Percentiles rank a stretch among this genome's conserved stretches.
Evolutionary conservation across 2,329 filamentous ascomycete species (phyloP).

Genomic region (Penicillium digitatum): DNA sequence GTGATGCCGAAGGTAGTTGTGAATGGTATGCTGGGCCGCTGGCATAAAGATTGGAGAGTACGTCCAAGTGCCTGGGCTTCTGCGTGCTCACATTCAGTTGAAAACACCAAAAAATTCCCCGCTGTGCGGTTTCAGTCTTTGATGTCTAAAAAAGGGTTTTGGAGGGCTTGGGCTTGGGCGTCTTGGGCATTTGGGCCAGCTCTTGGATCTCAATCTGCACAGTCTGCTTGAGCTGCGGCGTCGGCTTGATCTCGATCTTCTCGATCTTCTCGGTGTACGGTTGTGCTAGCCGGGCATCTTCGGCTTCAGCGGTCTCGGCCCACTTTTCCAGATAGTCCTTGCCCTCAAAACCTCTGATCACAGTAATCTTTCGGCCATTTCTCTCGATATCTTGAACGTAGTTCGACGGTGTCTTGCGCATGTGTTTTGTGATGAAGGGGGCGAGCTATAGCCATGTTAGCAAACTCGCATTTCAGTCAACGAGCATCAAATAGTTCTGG

Average conservation of each 20-base stretch:
- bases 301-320: slow-evolving; percentile 35
- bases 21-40: neutral
- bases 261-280: neutral
- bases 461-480: neutral
- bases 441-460: slow-evolving; percentile 36
- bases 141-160: neutral
- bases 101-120: neutral
- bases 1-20: neutral
- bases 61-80: no score
- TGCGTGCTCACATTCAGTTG: neutral
- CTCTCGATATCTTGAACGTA: slow-evolving; percentile 31
- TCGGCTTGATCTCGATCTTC: neutral
- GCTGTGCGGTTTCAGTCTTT: neutral
- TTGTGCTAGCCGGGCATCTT: slow-evolving; percentile 20
- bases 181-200: neutral
- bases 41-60: neutral
- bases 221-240: neutral
- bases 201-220: neutral
- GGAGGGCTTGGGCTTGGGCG: neutral
- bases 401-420: slow-evolving; percentile 25
- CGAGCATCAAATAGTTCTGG: slow-evolving; percentile 10
- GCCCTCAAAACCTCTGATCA: slow-evolving; percentile 32
- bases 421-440: slow-evolving; percentile 45
- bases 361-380: slow-evolving; percentile 24
- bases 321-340: slow-evolving; percentile 40